A percentile compares a stretch with the other conserved stretches of the same genome.
These are phyloP conservation scores for Calvatia gigantea DNA, from an alignment of 768 basidiomycete species.

Conservation along the genomic window DNA sequence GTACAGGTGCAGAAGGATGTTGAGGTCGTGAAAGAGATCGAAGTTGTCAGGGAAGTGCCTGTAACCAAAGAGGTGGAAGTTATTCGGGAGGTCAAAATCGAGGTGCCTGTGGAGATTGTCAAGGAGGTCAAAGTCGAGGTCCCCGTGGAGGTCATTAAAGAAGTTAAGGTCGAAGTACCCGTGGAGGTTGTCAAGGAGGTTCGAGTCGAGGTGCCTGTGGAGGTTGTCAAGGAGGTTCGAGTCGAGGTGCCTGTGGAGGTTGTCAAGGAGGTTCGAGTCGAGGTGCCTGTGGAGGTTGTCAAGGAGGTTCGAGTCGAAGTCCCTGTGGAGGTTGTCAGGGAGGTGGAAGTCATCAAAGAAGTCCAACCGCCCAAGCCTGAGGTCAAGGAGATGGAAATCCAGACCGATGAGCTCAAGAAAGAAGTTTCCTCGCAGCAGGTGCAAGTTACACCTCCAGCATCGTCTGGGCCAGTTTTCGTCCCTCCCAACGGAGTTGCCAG, in stretches of 20 bases:
- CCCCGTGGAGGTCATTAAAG: conserved; percentile 9
- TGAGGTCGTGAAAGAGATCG: conserved; percentile 9
- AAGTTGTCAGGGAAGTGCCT: conserved; percentile 7
- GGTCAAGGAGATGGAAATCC: conserved; percentile 70
- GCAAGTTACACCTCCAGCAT: conserved; percentile 22
- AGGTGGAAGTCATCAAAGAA: conserved; percentile 18
- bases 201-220: conserved; percentile 10
- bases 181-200: conserved; percentile 10
- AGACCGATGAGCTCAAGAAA: conserved; percentile 55
- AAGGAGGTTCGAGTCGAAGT: conserved; percentile 17
- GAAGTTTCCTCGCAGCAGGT: conserved; percentile 2
- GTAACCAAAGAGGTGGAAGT: conserved; percentile 12
- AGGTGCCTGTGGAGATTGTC: conserved; percentile 4
- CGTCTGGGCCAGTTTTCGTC: conserved; percentile 26
- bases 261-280: conserved; percentile 1
- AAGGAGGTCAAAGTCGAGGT: conserved; percentile 9
- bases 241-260: too few relatives aligned
- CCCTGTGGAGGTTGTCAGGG: conserved; percentile 16
- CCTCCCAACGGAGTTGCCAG: conserved; percentile 17
- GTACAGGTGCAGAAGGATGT: conserved; percentile 4
- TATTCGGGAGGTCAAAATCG: conserved; percentile 10
- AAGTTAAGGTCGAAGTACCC: background rate
- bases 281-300: conserved; percentile 12
- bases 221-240: conserved; percentile 8
- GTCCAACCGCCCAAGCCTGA: conserved; percentile 52